Evolutionary conservation across 345 rosid species (phyloP).

Genomic region (Moricandia arvensis): DNA sequence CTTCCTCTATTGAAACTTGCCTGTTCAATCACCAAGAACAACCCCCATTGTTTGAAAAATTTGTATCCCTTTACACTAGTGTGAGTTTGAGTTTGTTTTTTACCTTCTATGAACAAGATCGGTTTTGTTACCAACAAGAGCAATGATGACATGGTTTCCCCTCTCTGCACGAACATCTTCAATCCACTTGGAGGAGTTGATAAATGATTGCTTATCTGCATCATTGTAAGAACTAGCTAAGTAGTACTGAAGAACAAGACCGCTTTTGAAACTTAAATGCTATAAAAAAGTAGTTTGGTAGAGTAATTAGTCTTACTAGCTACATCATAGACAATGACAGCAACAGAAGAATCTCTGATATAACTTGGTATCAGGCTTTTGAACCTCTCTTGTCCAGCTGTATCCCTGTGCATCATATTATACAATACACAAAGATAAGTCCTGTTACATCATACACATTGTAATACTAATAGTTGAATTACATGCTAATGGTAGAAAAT

Average conservation of each 20-base stretch:
- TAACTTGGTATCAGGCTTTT: slow-evolving; percentile 84
- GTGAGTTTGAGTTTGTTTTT: not conserved
- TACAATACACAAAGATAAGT: too few relatives aligned
- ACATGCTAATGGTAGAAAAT: not conserved
- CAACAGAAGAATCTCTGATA: slow-evolving; percentile 85
- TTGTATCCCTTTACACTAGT: not conserved
- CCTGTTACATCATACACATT: not conserved
- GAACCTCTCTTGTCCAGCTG: slow-evolving; percentile 92
- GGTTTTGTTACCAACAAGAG: slow-evolving; percentile 87
- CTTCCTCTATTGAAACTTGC: slow-evolving; percentile 91
- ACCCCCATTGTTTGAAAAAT: not conserved
- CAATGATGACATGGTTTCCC: slow-evolving; percentile 69
- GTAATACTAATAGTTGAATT: not conserved
- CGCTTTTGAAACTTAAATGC: not conserved
- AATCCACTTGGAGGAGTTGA: slow-evolving; percentile 78
- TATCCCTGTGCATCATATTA: slow-evolving; percentile 53
- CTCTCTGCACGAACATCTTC: slow-evolving; percentile 82
- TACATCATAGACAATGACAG: slow-evolving; percentile 87
- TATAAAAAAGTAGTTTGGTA: not conserved
- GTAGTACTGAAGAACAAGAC: not conserved
- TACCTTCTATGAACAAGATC: slow-evolving; percentile 76
- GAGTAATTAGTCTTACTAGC: slow-evolving; percentile 48
- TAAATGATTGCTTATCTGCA: slow-evolving; percentile 75
- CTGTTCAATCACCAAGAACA: slow-evolving; percentile 39
- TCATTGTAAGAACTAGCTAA: not conserved